phyloP scores from a whole-genome alignment of 2,329 filamentous ascomycete species.

The Colletotrichum sp. region DNA sequence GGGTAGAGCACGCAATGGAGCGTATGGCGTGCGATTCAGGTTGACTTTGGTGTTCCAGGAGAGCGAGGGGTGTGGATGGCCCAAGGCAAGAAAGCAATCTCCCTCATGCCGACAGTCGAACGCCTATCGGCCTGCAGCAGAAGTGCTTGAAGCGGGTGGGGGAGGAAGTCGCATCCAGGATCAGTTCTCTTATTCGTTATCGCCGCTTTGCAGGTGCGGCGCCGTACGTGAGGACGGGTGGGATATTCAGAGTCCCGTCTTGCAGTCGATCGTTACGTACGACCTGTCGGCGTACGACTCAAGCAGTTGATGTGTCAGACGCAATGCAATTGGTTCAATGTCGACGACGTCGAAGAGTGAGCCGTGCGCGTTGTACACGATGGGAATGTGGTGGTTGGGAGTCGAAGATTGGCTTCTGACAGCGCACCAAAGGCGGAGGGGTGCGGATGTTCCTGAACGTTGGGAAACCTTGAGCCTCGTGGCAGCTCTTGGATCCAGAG shows the following conservation, averaged over 20 bases:
- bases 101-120: not conserved
- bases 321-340: not conserved
- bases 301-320: not conserved
- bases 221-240: not conserved
- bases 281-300: not conserved
- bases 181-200: not conserved
- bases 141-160: not conserved
- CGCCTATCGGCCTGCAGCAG: not conserved
- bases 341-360: not conserved
- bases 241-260: not conserved
- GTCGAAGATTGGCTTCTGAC: not conserved
- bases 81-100: not conserved
- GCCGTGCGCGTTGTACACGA: not conserved
- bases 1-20: not conserved
- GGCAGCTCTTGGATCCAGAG: not conserved
- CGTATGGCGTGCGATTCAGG: not conserved
- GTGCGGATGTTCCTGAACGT: not conserved
- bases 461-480: conserved; percentile 5
- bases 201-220: not conserved
- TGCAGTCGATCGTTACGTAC: not conserved
- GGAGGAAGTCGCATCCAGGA: not conserved
- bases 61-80: not conserved
- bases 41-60: not conserved
- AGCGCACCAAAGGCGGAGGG: not conserved
- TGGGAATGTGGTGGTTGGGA: not conserved